Conservation (phyloP, 2,329 filamentous ascomycete species). For the Fusarium newnesense region DNA sequence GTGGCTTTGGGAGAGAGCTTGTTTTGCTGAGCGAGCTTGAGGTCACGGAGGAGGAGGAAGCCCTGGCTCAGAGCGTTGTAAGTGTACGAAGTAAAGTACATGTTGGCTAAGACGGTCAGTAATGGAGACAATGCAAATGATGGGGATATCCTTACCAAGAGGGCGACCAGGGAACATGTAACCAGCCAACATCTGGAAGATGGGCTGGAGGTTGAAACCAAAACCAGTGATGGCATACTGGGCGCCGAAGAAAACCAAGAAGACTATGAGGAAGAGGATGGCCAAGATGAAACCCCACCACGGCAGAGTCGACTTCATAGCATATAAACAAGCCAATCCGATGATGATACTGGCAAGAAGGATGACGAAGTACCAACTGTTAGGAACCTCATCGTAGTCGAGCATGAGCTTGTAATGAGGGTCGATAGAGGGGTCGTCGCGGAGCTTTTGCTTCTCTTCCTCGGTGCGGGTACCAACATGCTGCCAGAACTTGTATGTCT, state of each 20-base stretch:
- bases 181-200: constrained; percentile 30
- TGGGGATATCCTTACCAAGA: neutral
- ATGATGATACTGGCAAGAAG: neutral
- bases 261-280: constrained; percentile 48
- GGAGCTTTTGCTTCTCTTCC: constrained; percentile 25
- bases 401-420: constrained; percentile 36
- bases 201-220: constrained; percentile 16
- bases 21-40: constrained; percentile 26
- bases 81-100: constrained; percentile 30
- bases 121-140: accelerated
- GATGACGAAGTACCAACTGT: constrained; percentile 20
- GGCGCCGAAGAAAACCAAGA: constrained; percentile 54
- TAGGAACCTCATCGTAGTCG: constrained; percentile 21
- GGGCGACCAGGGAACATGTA: constrained; percentile 27
- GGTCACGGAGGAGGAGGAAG: constrained; percentile 6
- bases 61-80: constrained; percentile 19
- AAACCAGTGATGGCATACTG: constrained; percentile 28
- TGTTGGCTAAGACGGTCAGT: constrained; percentile 7
- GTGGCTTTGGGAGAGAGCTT: constrained; percentile 25
- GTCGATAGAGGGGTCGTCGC: constrained; percentile 16
- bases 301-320: constrained; percentile 37
- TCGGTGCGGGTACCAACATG: neutral
- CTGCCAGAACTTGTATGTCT: constrained; percentile 20
- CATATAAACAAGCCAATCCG: constrained; percentile 37
- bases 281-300: constrained; percentile 56